These are phyloP conservation scores for Salix brachista DNA, from an alignment of 345 rosid genomes.

Conservation along the genomic window DNA sequence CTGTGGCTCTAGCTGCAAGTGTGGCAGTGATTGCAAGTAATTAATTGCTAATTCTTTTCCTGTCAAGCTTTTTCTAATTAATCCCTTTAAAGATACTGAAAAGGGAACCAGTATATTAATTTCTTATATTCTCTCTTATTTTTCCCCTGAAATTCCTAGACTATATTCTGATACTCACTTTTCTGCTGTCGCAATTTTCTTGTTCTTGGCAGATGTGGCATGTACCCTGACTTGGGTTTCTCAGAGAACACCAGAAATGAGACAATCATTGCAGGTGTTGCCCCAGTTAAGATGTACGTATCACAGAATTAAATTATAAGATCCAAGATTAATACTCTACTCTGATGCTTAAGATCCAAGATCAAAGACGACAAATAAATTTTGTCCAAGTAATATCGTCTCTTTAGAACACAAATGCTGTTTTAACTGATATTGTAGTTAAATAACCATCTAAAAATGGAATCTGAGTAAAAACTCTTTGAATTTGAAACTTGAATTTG, in stretches of 20 bases:
- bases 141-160: not conserved
- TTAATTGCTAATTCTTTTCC: not conserved
- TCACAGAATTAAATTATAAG: not conserved
- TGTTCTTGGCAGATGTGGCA: conserved; percentile 7
- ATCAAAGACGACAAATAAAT: no score
- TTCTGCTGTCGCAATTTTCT: no score
- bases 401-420: no score
- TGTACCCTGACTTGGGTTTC: conserved; percentile 21
- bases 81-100: not conserved
- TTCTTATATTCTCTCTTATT: not conserved
- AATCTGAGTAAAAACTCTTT: no score
- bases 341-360: no score
- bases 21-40: conserved; percentile 17
- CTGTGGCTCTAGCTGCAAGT: conserved; percentile 19
- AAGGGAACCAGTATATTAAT: no score
- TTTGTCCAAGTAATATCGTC: no score
- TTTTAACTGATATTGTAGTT: no score
- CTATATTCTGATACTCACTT: not conserved
- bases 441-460: no score
- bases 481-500: no score
- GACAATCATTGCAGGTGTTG: conserved; percentile 22
- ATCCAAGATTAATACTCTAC: no score
- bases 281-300: conserved; percentile 13
- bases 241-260: conserved; percentile 12
- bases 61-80: not conserved